Percentiles rank a stretch among this genome's conserved stretches.
Evolutionary conservation across 805 yeast species (phyloP).

Genomic region (Cyberlindnera meyerae): DNA sequence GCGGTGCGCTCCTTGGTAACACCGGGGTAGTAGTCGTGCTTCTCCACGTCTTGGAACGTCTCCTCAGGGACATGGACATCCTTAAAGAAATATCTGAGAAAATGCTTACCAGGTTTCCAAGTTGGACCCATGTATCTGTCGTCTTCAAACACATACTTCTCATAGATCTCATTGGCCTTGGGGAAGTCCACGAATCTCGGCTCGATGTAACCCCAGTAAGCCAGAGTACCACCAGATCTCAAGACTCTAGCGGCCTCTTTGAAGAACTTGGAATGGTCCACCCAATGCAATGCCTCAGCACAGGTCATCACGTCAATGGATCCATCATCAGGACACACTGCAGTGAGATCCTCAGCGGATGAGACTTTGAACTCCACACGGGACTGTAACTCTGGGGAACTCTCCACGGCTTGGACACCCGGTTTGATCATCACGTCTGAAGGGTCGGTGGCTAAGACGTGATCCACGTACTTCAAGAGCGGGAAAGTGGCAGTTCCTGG

Average conservation of each 20-base stretch:
- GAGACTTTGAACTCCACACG: slow-evolving; percentile 20
- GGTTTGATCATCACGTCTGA: slow-evolving; percentile 46
- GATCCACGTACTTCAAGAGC: slow-evolving; percentile 37
- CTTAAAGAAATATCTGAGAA: slow-evolving; percentile 39
- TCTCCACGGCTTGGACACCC: slow-evolving; percentile 29
- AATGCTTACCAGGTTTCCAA: slow-evolving; percentile 65
- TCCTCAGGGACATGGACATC: slow-evolving; percentile 42
- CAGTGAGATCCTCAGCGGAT: slow-evolving; percentile 26
- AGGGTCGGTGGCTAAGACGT: slow-evolving; percentile 54
- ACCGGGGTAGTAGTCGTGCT: slow-evolving; percentile 30
- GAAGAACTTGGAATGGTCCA: slow-evolving; percentile 48
- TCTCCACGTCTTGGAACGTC: slow-evolving; percentile 37
- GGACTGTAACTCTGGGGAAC: slow-evolving; percentile 16
- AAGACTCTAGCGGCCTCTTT: slow-evolving; percentile 44
- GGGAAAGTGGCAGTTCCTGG: slow-evolving; percentile 62
- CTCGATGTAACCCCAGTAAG: slow-evolving; percentile 71
- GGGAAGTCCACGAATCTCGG: slow-evolving; percentile 53
- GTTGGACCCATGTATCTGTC: slow-evolving; percentile 48
- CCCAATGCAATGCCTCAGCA: slow-evolving; percentile 81
- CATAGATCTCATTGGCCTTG: slow-evolving; percentile 50
- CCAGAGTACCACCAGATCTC: slow-evolving; percentile 56
- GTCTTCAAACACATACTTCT: slow-evolving; percentile 46
- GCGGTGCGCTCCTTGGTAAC: slow-evolving; percentile 22
- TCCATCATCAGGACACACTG: slow-evolving; percentile 19
- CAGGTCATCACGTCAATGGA: slow-evolving; percentile 54